Evolutionary conservation across 305 asterid species (phyloP), one percentile per base, ranked within the genome.

Genomic region (Striga hermonthica): DNA sequence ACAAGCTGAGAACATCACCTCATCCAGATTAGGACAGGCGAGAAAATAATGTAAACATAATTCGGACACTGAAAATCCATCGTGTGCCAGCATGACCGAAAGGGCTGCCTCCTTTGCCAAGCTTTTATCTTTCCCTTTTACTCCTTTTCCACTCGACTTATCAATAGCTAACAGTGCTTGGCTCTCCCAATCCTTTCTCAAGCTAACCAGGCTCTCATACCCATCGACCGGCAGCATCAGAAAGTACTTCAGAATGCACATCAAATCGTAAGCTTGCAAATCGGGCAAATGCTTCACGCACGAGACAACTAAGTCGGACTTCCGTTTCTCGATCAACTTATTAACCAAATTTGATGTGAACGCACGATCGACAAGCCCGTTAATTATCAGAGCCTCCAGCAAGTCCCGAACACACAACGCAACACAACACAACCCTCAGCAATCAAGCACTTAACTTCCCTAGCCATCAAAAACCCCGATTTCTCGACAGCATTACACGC

Each of bases 121-220:
- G 39, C 12, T 66, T 75, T 55, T 65, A 0, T 78, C 82, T 58
- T 78, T 79, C 65, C 72, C 76, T 57, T 75, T 61, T 37, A 76
- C 75, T 39, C 61, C 74, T 36, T 65, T 72, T 44, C 66, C 86
- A 13, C 78, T 74, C 0, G 79, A 88, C 70, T 79, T 79, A 35
- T 81, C 85, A 15, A 92, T 78, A 7, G 90, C 88, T 57, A 79
- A 61, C 52, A 57, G 39, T 4, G 83, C 88, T 62, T 80, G 86
- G 22, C 78, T 81, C 82, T 89, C 91, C 97, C 98, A 92, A 63
- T 82, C 83, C 74, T 78, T 76, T 82, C 95, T 86, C 80, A 87
- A 78, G 45, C 75, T 64, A 7, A 53, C 72, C 76, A 89, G 71
- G 73, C 76, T 81, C 66, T 22, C 41, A 53, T 68, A 70, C 36